phyloP scores from a whole-genome alignment of 768 basidiomycete genomes.

The Rubroboletus pulcherrimus region DNA sequence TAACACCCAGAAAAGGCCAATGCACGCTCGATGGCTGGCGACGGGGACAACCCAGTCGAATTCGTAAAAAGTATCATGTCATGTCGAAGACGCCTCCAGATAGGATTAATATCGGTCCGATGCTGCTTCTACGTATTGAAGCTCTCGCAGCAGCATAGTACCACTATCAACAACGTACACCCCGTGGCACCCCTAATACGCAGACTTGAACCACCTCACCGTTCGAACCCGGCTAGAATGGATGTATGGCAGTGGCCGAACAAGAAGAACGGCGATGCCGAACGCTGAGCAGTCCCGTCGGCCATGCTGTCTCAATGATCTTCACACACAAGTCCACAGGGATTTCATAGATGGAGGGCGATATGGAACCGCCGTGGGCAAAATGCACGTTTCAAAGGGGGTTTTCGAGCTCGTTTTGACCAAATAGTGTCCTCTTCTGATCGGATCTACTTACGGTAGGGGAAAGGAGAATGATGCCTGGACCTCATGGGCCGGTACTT shows the following conservation, averaged over 20 bases:
- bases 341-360: constrained; percentile 20
- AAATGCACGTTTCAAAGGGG: constrained; percentile 3
- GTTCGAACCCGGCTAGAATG: background rate
- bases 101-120: background rate
- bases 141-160: background rate
- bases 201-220: background rate
- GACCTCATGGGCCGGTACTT: background rate
- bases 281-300: background rate
- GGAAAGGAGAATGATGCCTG: background rate
- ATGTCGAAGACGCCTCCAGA: background rate
- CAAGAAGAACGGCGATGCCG: background rate
- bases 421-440: constrained; percentile 27
- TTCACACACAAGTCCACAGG: constrained; percentile 8
- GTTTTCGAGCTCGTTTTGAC: constrained; percentile 27
- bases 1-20: background rate
- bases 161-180: background rate
- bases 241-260: background rate
- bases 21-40: background rate
- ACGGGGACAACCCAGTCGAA: background rate
- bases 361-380: constrained; percentile 25
- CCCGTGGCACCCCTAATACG: background rate
- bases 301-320: background rate
- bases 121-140: background rate
- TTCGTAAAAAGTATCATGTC: background rate
- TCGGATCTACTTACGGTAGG: constrained; percentile 15